Base-by-base conservation (phyloP, 768 basidiomycete species). In the Nidularia pulvinata region DNA sequence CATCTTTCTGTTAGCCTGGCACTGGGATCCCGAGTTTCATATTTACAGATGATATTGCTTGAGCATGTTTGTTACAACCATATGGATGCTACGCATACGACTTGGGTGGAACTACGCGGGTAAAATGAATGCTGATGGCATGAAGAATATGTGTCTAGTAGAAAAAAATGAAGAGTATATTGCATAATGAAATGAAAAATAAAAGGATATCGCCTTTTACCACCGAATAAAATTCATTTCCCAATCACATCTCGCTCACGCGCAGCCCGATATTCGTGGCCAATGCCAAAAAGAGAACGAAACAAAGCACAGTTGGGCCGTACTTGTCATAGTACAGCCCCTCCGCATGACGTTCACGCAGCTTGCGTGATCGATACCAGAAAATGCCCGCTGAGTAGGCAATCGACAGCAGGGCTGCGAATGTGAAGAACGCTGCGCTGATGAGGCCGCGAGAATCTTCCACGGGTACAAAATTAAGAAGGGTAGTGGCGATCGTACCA, bases 241-340 rank as follows among this genome's bases (percentile, higher is more conserved):
- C 19, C 19, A 19, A 51, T 66, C 57, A 70, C 78, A 88, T 78
- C 67, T 90, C 84, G 10, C 77, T 67, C 51, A 85, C 60, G 52
- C 91, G 75, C 60, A 94, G 67, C 19, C 78, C 88, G 57, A 95
- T 81, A 64, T 95, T 95, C 57, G 86, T 81, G 19, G 80, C 79
- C 49, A 95, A 69, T 14, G 92, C 90, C 35, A 76, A 70, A 53
- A 90, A 80, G 44, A 97, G 69, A 39, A 88, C 78, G 25, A 83
- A 58, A 58, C 89, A 92, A 22, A 96, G 73, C 4, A 86, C 65
- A 1, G 88, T 91, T 36, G 93, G 93, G 0, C 93, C 92, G 57
- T 87, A 93, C 70, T 86, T 89, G 72, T 96, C 93, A 64, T 94
- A 93, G 70, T 96, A 96, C 49, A 93, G 59, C 22, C 91, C 90